These are phyloP conservation scores for Trichosanthes cucumerina DNA, from an alignment of 306 rosid genomes.

Conservation along the genomic window DNA sequence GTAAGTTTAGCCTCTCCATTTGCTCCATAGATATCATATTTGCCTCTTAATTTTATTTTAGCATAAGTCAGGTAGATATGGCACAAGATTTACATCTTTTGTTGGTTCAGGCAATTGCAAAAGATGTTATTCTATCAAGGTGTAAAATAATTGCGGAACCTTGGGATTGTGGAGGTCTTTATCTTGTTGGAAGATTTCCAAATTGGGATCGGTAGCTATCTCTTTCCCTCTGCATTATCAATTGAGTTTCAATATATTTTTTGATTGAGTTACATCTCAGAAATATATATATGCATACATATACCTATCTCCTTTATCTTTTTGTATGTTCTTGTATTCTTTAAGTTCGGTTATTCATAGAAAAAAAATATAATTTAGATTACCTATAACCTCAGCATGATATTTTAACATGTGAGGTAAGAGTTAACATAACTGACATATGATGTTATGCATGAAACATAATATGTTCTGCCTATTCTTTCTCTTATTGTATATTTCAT, in stretches of 20 bases:
- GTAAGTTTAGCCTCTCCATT: neutral
- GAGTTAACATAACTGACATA: neutral
- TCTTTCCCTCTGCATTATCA: neutral
- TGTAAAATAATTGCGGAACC: conserved; percentile 98
- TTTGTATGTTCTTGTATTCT: neutral
- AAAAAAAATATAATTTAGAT: neutral
- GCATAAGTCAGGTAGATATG: neutral
- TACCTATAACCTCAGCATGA: neutral
- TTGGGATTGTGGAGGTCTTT: conserved; percentile 98
- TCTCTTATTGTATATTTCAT: neutral
- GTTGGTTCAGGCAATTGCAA: conserved; percentile 70
- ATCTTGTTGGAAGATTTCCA: conserved; percentile 92
- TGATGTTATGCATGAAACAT: neutral
- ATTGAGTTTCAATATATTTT: neutral
- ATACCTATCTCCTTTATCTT: no score
- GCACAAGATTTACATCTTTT: neutral
- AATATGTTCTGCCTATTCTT: neutral
- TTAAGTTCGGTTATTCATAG: neutral
- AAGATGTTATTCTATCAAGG: conserved; percentile 71
- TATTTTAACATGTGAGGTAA: neutral
- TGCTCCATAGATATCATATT: neutral
- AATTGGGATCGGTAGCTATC: conserved; percentile 85
- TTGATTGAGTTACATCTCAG: neutral
- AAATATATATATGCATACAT: neutral
- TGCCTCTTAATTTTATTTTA: neutral